Conservation (phyloP, 306 rosid species). For the Dicorynia guianensis region DNA sequence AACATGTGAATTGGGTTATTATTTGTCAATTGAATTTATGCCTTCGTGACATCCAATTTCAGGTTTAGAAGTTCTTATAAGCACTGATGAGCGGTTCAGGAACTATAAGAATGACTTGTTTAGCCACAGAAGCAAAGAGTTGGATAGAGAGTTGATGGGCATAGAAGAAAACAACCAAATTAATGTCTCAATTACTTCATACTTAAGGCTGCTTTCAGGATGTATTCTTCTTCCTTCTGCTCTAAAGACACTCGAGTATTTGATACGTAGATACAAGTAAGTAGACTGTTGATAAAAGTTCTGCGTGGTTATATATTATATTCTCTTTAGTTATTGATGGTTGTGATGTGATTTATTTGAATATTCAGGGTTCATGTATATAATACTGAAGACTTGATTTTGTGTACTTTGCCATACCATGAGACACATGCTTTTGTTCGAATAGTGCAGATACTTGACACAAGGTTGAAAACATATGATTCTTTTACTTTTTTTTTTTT, state of each 20-base stretch:
- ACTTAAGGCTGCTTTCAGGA: conserved; percentile 68
- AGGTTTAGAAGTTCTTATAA: conserved; percentile 83
- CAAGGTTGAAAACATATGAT: conserved; percentile 58
- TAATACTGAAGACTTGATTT: conserved; percentile 74
- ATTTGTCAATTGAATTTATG: conserved; percentile 1
- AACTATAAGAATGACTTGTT: conserved; percentile 75
- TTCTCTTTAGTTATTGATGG: neutral
- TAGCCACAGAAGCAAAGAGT: conserved; percentile 65
- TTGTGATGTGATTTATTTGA: conserved; percentile 35
- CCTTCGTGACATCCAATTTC: conserved; percentile 30
- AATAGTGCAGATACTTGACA: conserved; percentile 69
- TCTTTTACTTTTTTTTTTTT: conserved; percentile 21
- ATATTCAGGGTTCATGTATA: conserved; percentile 75
- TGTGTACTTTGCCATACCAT: conserved; percentile 87
- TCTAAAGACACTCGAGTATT: conserved; percentile 80
- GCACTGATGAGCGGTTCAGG: conserved; percentile 65
- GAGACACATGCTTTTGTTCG: conserved; percentile 86
- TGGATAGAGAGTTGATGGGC: conserved; percentile 80
- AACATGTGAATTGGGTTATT: neutral
- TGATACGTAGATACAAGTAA: conserved; percentile 85
- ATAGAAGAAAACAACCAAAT: conserved; percentile 69
- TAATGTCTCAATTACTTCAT: conserved; percentile 64
- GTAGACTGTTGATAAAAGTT: conserved; percentile 28
- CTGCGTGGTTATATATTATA: neutral
- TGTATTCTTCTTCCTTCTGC: conserved; percentile 66